Conservation (phyloP, 176 grass and related monocot genomes). For the Triticum turgidum region DNA sequence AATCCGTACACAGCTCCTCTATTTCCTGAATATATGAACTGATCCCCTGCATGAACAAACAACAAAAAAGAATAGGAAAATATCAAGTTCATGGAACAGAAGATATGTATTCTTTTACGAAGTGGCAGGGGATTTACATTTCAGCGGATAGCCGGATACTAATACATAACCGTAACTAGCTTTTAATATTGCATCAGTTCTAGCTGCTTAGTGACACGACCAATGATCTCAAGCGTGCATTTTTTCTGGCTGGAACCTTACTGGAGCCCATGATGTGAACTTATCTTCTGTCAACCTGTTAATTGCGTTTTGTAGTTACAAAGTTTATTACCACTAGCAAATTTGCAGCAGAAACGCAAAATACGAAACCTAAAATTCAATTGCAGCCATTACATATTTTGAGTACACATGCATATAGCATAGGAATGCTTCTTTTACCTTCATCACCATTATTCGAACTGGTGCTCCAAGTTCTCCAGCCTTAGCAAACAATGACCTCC, state of each 20-base stretch:
- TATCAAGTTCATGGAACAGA: not conserved
- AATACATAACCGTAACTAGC: not conserved
- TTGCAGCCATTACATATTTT: not conserved
- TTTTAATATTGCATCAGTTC: not conserved
- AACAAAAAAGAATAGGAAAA: slow-evolving; percentile 4
- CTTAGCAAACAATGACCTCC: slow-evolving; percentile 79
- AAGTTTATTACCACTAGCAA: not conserved
- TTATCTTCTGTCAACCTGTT: not conserved
- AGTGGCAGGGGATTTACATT: not conserved
- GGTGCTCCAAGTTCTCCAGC: slow-evolving; percentile 85
- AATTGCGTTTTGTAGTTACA: not conserved
- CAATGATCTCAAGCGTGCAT: not conserved
- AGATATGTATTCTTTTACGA: not conserved
- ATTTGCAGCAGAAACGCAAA: not conserved
- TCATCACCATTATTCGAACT: slow-evolving; percentile 76
- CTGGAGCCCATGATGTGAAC: not conserved
- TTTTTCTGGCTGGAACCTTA: not conserved
- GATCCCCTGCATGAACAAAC: slow-evolving; percentile 50
- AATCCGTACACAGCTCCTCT: slow-evolving; percentile 68
- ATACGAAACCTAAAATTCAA: not conserved
- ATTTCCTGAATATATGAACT: slow-evolving; percentile 65
- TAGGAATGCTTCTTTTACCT: slow-evolving; percentile 46
- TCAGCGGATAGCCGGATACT: not conserved
- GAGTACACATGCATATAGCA: not conserved
- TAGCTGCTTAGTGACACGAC: not conserved